Evolutionary conservation across 305 asterid species (phyloP).

Genomic region (Monarda citriodora): DNA sequence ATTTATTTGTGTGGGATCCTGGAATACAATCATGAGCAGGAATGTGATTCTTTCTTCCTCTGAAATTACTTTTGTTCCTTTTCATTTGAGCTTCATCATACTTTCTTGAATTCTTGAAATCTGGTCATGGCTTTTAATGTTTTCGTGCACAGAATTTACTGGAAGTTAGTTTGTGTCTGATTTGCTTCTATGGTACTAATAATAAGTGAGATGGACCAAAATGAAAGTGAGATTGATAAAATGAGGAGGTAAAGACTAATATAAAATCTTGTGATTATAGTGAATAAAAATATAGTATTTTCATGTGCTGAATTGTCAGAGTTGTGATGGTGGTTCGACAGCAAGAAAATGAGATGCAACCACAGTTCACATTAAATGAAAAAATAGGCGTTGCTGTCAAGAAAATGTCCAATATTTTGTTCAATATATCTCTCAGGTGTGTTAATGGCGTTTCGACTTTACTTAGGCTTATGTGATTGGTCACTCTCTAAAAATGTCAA

Average conservation of each 20-base stretch:
- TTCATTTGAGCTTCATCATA: too few relatives aligned
- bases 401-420: neutral
- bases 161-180: neutral
- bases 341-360: constrained; percentile 13
- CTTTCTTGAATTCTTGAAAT: neutral
- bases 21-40: constrained; percentile 1
- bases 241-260: too few relatives aligned
- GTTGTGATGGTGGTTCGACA: neutral
- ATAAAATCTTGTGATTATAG: too few relatives aligned
- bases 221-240: too few relatives aligned
- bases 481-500: constrained; percentile 5
- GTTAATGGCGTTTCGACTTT: constrained; percentile 14
- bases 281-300: too few relatives aligned
- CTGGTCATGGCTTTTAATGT: too few relatives aligned
- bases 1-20: constrained; percentile 26
- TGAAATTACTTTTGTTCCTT: neutral
- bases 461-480: neutral
- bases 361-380: neutral
- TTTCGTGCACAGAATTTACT: neutral
- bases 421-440: constrained; percentile 3
- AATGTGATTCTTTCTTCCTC: constrained; percentile 11
- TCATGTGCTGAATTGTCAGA: neutral
- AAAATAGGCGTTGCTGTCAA: neutral
- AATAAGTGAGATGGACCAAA: too few relatives aligned
- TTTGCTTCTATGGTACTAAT: neutral